Conservation (phyloP, 345 rosid species). For the Boechera retrofracta region DNA sequence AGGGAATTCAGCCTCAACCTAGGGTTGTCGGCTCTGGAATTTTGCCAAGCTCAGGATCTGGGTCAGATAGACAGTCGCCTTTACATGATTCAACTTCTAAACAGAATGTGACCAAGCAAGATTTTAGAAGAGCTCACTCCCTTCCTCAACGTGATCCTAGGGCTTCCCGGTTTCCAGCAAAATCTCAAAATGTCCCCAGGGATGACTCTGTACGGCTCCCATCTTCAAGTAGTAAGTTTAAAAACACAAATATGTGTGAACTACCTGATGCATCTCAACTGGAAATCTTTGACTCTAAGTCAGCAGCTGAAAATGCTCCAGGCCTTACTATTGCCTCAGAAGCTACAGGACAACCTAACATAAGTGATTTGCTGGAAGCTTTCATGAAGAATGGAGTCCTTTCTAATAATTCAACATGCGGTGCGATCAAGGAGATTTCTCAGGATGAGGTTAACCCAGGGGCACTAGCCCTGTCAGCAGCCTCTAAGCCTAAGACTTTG, state of each 20-base stretch:
- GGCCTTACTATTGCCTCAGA: slow-evolving; percentile 50
- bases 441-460: slow-evolving; percentile 49
- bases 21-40: slow-evolving; percentile 52
- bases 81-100: slow-evolving; percentile 63
- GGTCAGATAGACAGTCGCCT: slow-evolving; percentile 53
- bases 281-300: slow-evolving; percentile 49
- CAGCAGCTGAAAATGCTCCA: slow-evolving; percentile 45
- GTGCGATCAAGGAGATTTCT: slow-evolving; percentile 44
- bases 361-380: slow-evolving; percentile 73
- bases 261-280: slow-evolving; percentile 49
- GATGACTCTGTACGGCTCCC: slow-evolving; percentile 43
- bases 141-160: slow-evolving; percentile 57
- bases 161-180: slow-evolving; percentile 55
- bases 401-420: slow-evolving; percentile 46
- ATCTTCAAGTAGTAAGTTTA: slow-evolving; percentile 47
- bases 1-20: slow-evolving; percentile 51
- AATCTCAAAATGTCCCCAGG: slow-evolving; percentile 45
- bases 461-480: slow-evolving; percentile 40
- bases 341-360: slow-evolving; percentile 55
- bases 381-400: slow-evolving; percentile 79
- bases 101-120: slow-evolving; percentile 45
- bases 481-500: slow-evolving; percentile 46
- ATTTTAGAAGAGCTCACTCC: slow-evolving; percentile 46
- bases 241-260: slow-evolving; percentile 43
- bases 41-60: slow-evolving; percentile 50